Evolutionary conservation across 345 rosid genomes (phyloP).

Genomic region (Linum tenue): DNA sequence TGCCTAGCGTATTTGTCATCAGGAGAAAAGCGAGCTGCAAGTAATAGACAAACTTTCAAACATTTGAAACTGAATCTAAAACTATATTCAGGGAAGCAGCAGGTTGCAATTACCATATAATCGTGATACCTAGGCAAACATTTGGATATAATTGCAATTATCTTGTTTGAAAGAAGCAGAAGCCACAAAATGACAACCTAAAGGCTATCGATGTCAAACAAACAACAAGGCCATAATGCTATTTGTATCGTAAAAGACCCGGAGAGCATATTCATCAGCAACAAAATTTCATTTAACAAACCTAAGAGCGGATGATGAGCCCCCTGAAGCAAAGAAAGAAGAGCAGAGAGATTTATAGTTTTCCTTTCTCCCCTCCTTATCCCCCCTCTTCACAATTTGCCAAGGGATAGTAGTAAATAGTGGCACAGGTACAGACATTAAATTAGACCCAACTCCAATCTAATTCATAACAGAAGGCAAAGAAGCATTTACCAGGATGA

Average conservation of each 20-base stretch:
- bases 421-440: background rate
- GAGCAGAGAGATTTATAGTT: too few species aligned
- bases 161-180: background rate
- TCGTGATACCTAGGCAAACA: too few species aligned
- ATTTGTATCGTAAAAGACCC: background rate
- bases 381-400: background rate
- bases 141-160: too few species aligned
- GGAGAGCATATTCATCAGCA: background rate
- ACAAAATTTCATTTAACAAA: too few species aligned
- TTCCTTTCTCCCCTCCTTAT: background rate
- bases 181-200: background rate
- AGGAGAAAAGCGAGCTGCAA: conserved; percentile 79
- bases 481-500: conserved; percentile 56
- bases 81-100: background rate
- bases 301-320: background rate
- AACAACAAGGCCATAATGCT: too few species aligned
- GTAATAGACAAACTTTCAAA: background rate
- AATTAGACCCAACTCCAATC: background rate
- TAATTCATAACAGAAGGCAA: background rate
- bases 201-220: too few species aligned
- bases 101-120: too few species aligned
- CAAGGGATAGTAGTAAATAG: background rate
- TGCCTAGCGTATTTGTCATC: conserved; percentile 78
- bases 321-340: background rate
- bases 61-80: background rate